These are phyloP conservation scores for Colletotrichum caudatum DNA, from an alignment of 2,329 filamentous ascomycete genomes.

Conservation along the genomic window DNA sequence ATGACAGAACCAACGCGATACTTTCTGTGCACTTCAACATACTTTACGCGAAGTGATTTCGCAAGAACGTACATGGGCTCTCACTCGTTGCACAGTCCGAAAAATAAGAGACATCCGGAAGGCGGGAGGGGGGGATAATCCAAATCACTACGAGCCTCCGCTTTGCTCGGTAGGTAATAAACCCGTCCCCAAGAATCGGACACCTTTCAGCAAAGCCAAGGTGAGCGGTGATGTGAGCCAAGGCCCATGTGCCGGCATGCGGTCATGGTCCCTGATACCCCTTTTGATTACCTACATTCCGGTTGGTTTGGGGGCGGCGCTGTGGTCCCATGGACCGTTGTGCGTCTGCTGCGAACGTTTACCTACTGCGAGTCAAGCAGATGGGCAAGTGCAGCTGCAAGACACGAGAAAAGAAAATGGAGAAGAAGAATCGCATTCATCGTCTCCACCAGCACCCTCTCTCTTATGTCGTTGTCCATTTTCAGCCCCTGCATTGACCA, in stretches of 20 bases:
- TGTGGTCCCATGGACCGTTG: background rate
- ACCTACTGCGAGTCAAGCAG: background rate
- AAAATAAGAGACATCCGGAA: background rate
- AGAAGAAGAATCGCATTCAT: background rate
- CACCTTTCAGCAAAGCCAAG: background rate
- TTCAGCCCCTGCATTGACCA: constrained; percentile 35
- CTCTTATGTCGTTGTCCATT: background rate
- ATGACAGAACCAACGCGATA: background rate
- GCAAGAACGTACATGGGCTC: background rate
- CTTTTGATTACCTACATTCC: background rate
- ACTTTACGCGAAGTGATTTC: background rate
- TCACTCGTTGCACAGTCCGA: background rate
- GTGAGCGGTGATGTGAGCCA: background rate
- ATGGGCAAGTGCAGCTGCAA: background rate
- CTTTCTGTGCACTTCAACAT: constrained; percentile 13
- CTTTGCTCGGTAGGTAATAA: background rate
- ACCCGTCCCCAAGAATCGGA: background rate
- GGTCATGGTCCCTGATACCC: background rate
- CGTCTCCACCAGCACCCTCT: background rate
- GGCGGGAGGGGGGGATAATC: background rate
- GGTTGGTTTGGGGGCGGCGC: constrained; percentile 3
- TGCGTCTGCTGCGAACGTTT: background rate
- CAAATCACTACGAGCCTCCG: background rate
- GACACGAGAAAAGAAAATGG: background rate
- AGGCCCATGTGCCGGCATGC: background rate